Evolutionary conservation across 805 yeast genomes (phyloP), one percentile per base, ranked within the genome.

Genomic region (Zygoascus flipseniorum): DNA sequence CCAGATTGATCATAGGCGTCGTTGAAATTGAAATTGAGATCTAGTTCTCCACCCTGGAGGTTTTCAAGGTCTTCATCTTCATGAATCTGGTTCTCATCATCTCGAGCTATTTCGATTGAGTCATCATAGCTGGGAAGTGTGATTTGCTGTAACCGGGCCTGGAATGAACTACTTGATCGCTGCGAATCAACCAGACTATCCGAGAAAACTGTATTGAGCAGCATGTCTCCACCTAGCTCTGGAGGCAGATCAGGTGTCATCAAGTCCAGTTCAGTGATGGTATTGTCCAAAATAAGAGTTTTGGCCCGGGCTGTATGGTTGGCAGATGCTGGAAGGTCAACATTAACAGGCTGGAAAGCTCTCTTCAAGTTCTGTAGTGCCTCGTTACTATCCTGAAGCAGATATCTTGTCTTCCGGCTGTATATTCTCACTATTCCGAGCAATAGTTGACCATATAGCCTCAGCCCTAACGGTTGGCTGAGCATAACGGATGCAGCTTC

Each of bases 341-440:
- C 81, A 47, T 62, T 63, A 14, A 67, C 68, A 18, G 66, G 64
- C 46, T 58, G 54, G 53, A 66, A 66, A 14, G 69, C 78, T 37
- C 85, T 77, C 63, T 85, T 86, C 63, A 89, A 73, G 61, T 82
- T 84, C 58, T 81, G 69, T 55, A 89, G 68, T 2, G 89, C 85
- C 60, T 86, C 95, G 48, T 82, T 77, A 43, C 88, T 92, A 65
- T 90, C 97, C 53, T 88, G 95, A 49, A 86, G 72, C 23, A 90
- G 71, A 59, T 86, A 86, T 60, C 84, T 85, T 28, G 96, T 88
- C 68, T 90, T 87, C 55, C 92, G 74, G 11, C 93, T 83, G 68
- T 89, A 90, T 20, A 90, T 90, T 54, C 88, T 76, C 37, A 88
- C 95, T 3, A 90, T 88, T 50, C 97, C 97, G 52, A 86, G 81